Conservation (phyloP, 768 basidiomycete species). For the Suillus decipiens region DNA sequence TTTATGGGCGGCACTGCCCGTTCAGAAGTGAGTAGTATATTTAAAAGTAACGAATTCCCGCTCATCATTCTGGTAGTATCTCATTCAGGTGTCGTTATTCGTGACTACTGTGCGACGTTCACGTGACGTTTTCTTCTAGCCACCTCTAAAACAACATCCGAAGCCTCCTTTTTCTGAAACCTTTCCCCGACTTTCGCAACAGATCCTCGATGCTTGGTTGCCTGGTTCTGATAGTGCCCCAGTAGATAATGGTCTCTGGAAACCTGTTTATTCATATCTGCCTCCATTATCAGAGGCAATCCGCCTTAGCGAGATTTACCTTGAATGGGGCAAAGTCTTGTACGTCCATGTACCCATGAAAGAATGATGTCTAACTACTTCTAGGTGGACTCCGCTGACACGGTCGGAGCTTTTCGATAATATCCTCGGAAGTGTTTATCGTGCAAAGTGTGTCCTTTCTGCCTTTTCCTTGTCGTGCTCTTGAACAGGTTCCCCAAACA, state of each 20-base stretch:
- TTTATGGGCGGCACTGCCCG: constrained; percentile 69
- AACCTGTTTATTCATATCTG: constrained; percentile 47
- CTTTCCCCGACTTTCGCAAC: constrained; percentile 41
- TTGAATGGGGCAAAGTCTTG: constrained; percentile 62
- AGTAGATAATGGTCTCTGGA: constrained; percentile 38
- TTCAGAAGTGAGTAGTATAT: constrained; percentile 52
- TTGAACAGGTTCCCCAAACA: constrained; percentile 19
- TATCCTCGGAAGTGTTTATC: constrained; percentile 55
- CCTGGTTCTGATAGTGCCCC: constrained; percentile 34
- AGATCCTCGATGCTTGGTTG: constrained; percentile 39
- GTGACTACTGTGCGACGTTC: not conserved
- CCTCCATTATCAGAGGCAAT: constrained; percentile 62
- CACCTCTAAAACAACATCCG: constrained; percentile 21
- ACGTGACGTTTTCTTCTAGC: constrained; percentile 19
- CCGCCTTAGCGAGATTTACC: constrained; percentile 62
- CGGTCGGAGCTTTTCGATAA: constrained; percentile 59
- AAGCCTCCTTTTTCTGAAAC: constrained; percentile 19
- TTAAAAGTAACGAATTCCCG: not conserved
- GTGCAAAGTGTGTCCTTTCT: constrained; percentile 42
- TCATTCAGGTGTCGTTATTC: constrained; percentile 47
- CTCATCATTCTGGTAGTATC: constrained; percentile 42
- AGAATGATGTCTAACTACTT: constrained; percentile 3
- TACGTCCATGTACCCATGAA: constrained; percentile 32
- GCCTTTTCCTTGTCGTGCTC: not conserved
- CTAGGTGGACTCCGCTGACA: constrained; percentile 56